phyloP scores from a whole-genome alignment of 2,329 filamentous ascomycete species.

The Microsporum canis region DNA sequence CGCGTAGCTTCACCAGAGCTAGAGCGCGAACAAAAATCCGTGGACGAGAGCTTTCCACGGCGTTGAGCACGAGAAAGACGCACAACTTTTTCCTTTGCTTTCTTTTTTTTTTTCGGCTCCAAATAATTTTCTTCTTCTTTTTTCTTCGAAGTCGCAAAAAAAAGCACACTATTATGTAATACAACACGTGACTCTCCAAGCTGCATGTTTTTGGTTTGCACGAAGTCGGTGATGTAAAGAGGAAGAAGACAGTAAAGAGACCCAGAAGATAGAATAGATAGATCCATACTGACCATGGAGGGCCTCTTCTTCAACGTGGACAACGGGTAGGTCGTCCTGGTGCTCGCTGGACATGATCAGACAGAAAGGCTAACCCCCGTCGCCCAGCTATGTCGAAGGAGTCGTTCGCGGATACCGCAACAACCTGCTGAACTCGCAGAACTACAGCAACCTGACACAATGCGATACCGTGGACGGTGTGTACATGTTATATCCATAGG shows the following conservation, averaged over 20 bases:
- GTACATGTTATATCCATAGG: constrained; percentile 16
- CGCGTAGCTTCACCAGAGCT: not conserved
- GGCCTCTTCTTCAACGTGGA: constrained; percentile 90
- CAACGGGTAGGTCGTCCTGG: constrained; percentile 59
- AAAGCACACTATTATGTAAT: not conserved
- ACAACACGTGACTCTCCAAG: not conserved
- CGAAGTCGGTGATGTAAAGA: not conserved
- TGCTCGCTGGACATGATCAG: not conserved
- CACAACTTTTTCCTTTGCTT: not conserved
- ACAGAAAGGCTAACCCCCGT: not conserved
- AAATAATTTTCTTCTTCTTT: constrained; percentile 6
- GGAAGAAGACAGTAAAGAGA: not conserved
- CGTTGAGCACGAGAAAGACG: not conserved
- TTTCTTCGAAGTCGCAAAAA: constrained; percentile 3
- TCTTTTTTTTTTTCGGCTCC: constrained; percentile 4
- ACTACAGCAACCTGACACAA: constrained; percentile 92
- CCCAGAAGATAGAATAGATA: not conserved
- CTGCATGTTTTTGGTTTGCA: not conserved
- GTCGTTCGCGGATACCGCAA: constrained; percentile 97
- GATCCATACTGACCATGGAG: constrained; percentile 51
- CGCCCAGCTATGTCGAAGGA: constrained; percentile 81
- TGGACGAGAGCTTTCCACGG: not conserved
- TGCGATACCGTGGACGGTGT: constrained; percentile 94
- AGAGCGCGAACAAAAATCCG: not conserved
- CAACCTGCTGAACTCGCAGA: constrained; percentile 73